These are phyloP conservation scores for Hemileccinum rubropunctum DNA, from an alignment of 768 basidiomycete genomes.

Conservation along the genomic window DNA sequence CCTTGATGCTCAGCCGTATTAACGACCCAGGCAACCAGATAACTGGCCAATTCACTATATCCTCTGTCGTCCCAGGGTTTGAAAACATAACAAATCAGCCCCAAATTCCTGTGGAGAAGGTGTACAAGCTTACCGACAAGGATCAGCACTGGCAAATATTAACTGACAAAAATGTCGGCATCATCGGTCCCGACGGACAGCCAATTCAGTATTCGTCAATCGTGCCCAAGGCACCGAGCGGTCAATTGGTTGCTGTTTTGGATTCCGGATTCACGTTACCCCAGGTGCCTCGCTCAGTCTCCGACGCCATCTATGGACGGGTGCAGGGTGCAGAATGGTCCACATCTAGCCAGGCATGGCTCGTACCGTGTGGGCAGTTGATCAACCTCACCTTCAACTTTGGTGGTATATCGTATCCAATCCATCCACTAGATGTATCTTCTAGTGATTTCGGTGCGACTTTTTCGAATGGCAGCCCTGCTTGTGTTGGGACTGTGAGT, in stretches of 20 bases:
- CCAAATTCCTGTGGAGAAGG: slow-evolving; percentile 62
- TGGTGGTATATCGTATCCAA: slow-evolving; percentile 62
- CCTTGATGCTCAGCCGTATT: slow-evolving; percentile 62
- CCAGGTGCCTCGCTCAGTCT: slow-evolving; percentile 70
- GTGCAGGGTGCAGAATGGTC: slow-evolving; percentile 72
- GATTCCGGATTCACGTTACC: slow-evolving; percentile 72
- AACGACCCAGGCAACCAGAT: slow-evolving; percentile 47
- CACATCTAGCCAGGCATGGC: slow-evolving; percentile 55
- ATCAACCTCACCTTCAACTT: slow-evolving; percentile 72
- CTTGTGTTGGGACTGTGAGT: slow-evolving; percentile 70
- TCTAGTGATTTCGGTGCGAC: slow-evolving; percentile 52
- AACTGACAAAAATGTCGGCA: slow-evolving; percentile 60
- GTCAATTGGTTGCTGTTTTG: slow-evolving; percentile 67
- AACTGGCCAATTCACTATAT: slow-evolving; percentile 67
- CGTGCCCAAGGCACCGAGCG: slow-evolving; percentile 62
- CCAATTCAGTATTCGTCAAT: slow-evolving; percentile 60
- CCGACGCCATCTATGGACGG: slow-evolving; percentile 79
- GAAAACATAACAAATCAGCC: slow-evolving; percentile 61
- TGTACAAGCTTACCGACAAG: slow-evolving; percentile 53
- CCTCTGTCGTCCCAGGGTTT: slow-evolving; percentile 60
- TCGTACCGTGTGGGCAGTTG: slow-evolving; percentile 69
- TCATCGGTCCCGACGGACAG: slow-evolving; percentile 76
- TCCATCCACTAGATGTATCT: slow-evolving; percentile 72
- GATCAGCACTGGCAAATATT: slow-evolving; percentile 83
- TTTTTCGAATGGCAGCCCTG: slow-evolving; percentile 44